Base-by-base conservation (phyloP, 345 rosid species). In the Aquilaria malaccensis region DNA sequence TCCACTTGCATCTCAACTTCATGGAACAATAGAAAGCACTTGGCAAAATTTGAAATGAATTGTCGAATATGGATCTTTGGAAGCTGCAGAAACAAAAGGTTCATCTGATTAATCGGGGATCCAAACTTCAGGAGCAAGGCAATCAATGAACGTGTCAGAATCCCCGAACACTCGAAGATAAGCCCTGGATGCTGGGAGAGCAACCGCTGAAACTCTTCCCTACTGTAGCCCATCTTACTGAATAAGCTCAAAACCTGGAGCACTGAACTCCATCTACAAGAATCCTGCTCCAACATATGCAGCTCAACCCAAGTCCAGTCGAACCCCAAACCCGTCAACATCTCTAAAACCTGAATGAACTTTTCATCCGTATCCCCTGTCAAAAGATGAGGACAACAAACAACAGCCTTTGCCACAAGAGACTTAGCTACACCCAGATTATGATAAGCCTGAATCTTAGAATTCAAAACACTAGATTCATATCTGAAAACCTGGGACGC, bases 51-150 rank as follows among this genome's bases (percentile, higher is more conserved):
- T 6, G 31, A 74, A 53, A 85, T 56, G 63, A 84, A 88, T 45
- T 67, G 72, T 49, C 58, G 71, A 29, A 85, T 69, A 62, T 63
- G 68, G 52, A 80, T 73, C 56, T 74, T 60, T 2, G 96, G 90
- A 41, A 88, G 76, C 59, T 77, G 82, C 60, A 53, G 75, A 64
- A 91, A 81, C 74, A 79, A 56, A 1, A 72, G 74, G 66, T 60
- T 55, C 49, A 86, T 65, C 70, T 78, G 76, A 52, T 74, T 61
- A 69, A 67, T 55, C 3, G 87, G 59, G 15, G 30, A 72, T 30
- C 98, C 95, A 43, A 81, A 80, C 60, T 88, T 91, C 60, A 80
- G 56, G 12, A 83, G 64, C 51, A 85, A 79, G 7, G 80, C 86
- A 47, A 77, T 72, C 41, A 85, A 61, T 50, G 73, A 60, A 62